These are phyloP conservation scores for Lachancea sp. DNA, from an alignment of 805 yeast genomes.

Conservation along the genomic window DNA sequence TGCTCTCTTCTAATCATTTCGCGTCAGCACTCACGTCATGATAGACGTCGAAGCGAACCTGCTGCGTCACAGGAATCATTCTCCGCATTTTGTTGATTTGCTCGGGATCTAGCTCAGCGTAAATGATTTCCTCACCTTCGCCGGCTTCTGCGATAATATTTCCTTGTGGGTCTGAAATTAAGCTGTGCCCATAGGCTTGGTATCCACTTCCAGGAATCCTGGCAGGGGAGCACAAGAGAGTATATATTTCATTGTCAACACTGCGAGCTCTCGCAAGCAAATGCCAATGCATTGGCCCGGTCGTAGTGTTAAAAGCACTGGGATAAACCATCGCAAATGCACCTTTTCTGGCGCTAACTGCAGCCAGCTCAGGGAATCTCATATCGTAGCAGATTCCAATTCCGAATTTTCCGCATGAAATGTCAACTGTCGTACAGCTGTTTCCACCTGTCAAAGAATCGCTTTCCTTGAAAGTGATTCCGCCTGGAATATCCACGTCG, in stretches of 20 bases:
- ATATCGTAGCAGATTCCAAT: slow-evolving; percentile 82
- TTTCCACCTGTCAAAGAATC: slow-evolving; percentile 69
- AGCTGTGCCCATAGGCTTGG: slow-evolving; percentile 62
- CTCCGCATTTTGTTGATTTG: slow-evolving; percentile 50
- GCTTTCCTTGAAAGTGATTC: slow-evolving; percentile 83
- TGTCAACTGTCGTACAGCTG: slow-evolving; percentile 59
- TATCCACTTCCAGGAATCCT: slow-evolving; percentile 56
- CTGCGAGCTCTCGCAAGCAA: slow-evolving; percentile 67
- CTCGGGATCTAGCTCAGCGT: slow-evolving; percentile 65
- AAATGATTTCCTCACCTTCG: slow-evolving; percentile 68
- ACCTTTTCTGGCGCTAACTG: slow-evolving; percentile 58
- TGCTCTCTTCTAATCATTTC: not conserved
- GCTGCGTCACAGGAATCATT: slow-evolving; percentile 62
- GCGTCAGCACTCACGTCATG: slow-evolving; percentile 25
- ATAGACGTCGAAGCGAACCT: slow-evolving; percentile 62
- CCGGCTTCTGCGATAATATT: slow-evolving; percentile 64
- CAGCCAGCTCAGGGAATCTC: slow-evolving; percentile 73
- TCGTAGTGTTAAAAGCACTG: slow-evolving; percentile 77
- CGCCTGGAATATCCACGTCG: slow-evolving; percentile 88
- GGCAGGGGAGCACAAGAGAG: slow-evolving; percentile 82
- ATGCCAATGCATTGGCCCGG: slow-evolving; percentile 83
- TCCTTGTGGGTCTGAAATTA: slow-evolving; percentile 60
- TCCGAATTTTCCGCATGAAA: slow-evolving; percentile 49
- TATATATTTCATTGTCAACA: slow-evolving; percentile 66
- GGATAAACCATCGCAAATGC: slow-evolving; percentile 77